Base-by-base conservation (phyloP, 2,329 filamentous ascomycete genomes). In the Claviceps paspali region DNA sequence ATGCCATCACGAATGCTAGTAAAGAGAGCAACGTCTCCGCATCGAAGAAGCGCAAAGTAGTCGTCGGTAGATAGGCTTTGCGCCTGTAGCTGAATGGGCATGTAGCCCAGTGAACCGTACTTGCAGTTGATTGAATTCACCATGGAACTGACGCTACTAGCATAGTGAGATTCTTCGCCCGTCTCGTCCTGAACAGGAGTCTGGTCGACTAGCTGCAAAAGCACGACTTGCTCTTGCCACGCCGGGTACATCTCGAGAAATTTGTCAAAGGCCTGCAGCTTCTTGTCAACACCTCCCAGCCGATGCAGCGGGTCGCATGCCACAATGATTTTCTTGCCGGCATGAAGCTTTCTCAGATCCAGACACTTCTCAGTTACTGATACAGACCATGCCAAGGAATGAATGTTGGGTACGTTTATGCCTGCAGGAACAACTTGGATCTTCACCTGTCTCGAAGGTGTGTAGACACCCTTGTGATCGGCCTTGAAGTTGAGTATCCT, bases 1-100 rank as follows among this genome's bases (percentile, higher is more conserved):
- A 95, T 94, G 39, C 88, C 87, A 55, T 95, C 88, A 40, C 88
- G 76, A 18, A 95, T 86, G 49, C 84, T 93, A 8, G 88, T 95
- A 57, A 95, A 94, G 29, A 96, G 67, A 2, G 85, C 88, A 45
- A 94, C 82, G 53, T 95, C 86, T 21, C 82, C 86, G 3, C 84
- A 76, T 15, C 88, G 78, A 37, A 96, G 69, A 12, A 95, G 72
- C 2, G 88, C 87, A 57, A 93, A 92, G 57, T 95, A 95, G 59
- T 95, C 87, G 48, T 86, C 80, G 44, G 79, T 79, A 27, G 77
- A 79, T 27, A 95, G 70, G 53, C 94, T 94, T 55, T 94, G 86
- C 5, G 86, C 83, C 56, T 88, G 94, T 57, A 95, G 84, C 55
- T 91, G 84, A n/a, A 95, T 83, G 0, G 88, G 88, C 0, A 83